Percentiles rank a stretch among this genome's conserved stretches.
These are phyloP conservation scores for Carallia brachiata DNA, from an alignment of 345 rosid species.

Conservation along the genomic window DNA sequence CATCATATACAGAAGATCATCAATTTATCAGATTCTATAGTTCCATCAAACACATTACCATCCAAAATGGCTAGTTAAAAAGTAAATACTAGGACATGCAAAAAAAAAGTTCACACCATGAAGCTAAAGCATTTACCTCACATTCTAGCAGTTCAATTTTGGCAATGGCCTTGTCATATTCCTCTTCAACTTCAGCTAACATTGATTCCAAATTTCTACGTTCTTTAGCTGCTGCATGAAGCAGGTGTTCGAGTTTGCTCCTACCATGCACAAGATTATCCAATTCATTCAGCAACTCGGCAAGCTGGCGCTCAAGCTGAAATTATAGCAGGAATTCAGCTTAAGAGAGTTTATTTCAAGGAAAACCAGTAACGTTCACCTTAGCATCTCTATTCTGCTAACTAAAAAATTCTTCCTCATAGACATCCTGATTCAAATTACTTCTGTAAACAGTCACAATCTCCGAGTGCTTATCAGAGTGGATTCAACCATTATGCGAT, in stretches of 20 bases:
- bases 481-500: too few species aligned
- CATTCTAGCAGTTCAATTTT: conserved; percentile 51
- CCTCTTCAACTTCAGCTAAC: conserved; percentile 66
- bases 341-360: background rate
- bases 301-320: conserved; percentile 68
- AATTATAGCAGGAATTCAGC: conserved; percentile 6
- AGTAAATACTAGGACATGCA: background rate
- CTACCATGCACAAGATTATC: conserved; percentile 53
- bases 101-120: background rate
- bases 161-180: conserved; percentile 51
- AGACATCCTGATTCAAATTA: too few species aligned
- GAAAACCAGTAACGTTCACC: background rate
- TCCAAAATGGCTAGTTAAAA: too few species aligned
- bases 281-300: conserved; percentile 49
- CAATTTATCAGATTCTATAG: too few species aligned
- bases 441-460: too few species aligned
- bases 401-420: background rate
- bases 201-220: conserved; percentile 48
- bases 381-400: background rate
- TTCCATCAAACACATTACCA: too few species aligned
- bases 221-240: conserved; percentile 48
- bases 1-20: too few species aligned
- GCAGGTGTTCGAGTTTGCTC: conserved; percentile 53
- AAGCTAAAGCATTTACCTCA: conserved; percentile 45
- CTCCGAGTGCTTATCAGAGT: too few species aligned